Conservation (phyloP, 2,329 filamentous ascomycete species). For the Trichoderma simmonsii region DNA sequence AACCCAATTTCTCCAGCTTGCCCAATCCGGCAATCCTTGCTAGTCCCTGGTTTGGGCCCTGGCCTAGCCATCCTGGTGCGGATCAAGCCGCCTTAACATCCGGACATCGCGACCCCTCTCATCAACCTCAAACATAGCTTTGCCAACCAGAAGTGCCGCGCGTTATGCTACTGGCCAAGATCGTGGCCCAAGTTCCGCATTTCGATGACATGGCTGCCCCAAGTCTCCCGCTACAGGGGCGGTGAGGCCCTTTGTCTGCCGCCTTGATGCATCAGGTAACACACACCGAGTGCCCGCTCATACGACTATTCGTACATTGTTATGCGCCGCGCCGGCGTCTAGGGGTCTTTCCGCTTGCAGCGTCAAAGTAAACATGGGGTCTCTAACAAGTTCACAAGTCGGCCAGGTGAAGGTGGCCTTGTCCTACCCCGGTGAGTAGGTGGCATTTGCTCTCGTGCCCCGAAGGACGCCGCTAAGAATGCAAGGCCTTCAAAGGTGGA, state of each 20-base stretch:
- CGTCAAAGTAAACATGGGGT: conserved; percentile 9
- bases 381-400: not conserved
- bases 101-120: conserved; percentile 32
- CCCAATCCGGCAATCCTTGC: conserved; percentile 6
- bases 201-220: not conserved
- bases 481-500: not conserved
- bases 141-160: conserved; percentile 10
- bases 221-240: conserved; percentile 5
- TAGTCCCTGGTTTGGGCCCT: conserved; percentile 6
- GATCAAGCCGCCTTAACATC: conserved; percentile 17
- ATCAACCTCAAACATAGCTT: conserved; percentile 51
- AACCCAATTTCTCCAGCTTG: not conserved
- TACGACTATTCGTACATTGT: not conserved
- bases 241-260: conserved; percentile 8
- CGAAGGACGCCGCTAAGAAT: conserved; percentile 4
- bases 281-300: not conserved
- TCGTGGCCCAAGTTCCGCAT: not conserved
- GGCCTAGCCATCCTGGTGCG: conserved; percentile 10
- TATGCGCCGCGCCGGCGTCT: not conserved
- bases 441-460: not conserved
- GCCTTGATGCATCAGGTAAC: not conserved
- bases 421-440: not conserved
- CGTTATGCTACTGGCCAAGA: conserved; percentile 5
- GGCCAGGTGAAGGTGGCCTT: not conserved
- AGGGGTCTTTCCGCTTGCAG: conserved; percentile 1